These are phyloP conservation scores for Onygenales sp. DNA, from an alignment of 2,329 filamentous ascomycete genomes.

Conservation along the genomic window DNA sequence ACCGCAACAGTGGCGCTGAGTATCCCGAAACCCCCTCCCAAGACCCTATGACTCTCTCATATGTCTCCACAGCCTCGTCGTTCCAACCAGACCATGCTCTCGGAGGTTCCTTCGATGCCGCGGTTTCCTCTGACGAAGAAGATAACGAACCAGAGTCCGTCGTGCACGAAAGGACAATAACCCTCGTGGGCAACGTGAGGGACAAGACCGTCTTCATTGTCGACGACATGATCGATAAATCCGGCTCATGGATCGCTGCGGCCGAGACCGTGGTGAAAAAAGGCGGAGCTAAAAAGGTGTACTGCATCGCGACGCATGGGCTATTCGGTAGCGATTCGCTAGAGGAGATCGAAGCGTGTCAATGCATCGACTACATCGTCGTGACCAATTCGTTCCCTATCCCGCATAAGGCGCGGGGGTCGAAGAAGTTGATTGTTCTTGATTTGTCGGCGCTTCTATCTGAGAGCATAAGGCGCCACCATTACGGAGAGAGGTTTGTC, in stretches of 20 bases:
- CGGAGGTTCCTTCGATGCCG: conserved; percentile 75
- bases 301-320: conserved; percentile 94
- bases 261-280: conserved; percentile 94
- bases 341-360: conserved; percentile 80
- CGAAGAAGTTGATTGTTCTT: conserved; percentile 77
- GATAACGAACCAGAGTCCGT: conserved; percentile 54
- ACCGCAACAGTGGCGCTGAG: conserved; percentile 39
- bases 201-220: conserved; percentile 86
- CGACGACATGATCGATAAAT: conserved; percentile 98
- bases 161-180: conserved; percentile 86
- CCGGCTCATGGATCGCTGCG: conserved; percentile 91
- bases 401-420: conserved; percentile 58
- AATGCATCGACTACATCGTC: conserved; percentile 86
- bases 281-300: conserved; percentile 84
- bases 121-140: conserved; percentile 87
- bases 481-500: conserved; percentile 73
- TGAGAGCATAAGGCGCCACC: conserved; percentile 90
- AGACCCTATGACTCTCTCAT: conserved; percentile 75
- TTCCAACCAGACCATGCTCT: conserved; percentile 60
- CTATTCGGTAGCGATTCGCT: conserved; percentile 86
- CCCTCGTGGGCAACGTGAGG: conserved; percentile 89
- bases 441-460: conserved; percentile 81
- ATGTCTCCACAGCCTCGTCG: conserved; percentile 72
- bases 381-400: conserved; percentile 98
- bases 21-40: conserved; percentile 47